Evolutionary conservation across 2,329 filamentous ascomycete species (phyloP).

Genomic region (Colletotrichum sp.): DNA sequence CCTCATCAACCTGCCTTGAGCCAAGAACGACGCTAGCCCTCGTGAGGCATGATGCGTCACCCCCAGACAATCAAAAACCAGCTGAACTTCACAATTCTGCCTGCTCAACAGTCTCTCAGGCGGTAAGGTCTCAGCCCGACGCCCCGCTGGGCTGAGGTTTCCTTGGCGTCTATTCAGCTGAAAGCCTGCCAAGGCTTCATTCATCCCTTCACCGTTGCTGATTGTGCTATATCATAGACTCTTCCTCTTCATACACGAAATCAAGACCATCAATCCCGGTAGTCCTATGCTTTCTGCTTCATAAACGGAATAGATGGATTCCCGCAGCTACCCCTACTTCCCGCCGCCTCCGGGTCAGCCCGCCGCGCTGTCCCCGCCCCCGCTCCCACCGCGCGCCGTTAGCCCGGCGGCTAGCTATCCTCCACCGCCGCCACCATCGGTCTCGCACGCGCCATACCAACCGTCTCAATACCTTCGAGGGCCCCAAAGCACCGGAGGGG

Average conservation of each 20-base stretch:
- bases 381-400: not conserved
- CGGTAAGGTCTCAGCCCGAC: not conserved
- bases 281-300: not conserved
- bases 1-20: not conserved
- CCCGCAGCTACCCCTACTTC: not conserved
- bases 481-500: not conserved
- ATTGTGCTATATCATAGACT: not conserved
- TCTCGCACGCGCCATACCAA: not conserved
- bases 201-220: not conserved
- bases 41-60: not conserved
- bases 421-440: not conserved
- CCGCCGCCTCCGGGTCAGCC: slow-evolving; percentile 1
- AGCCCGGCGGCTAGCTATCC: not conserved
- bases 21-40: not conserved
- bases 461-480: not conserved
- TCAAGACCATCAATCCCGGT: not conserved
- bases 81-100: not conserved
- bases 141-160: not conserved
- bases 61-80: not conserved
- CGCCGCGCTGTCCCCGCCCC: not conserved
- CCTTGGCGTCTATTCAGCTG: not conserved
- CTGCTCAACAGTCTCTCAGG: not conserved
- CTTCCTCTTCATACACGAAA: not conserved
- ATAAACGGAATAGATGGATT: not conserved
- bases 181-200: not conserved